A percentile compares a stretch with the other conserved stretches of the same genome.
Conservation (phyloP, 495 filamentous ascomycete species). For the Penicillium daleae region DNA sequence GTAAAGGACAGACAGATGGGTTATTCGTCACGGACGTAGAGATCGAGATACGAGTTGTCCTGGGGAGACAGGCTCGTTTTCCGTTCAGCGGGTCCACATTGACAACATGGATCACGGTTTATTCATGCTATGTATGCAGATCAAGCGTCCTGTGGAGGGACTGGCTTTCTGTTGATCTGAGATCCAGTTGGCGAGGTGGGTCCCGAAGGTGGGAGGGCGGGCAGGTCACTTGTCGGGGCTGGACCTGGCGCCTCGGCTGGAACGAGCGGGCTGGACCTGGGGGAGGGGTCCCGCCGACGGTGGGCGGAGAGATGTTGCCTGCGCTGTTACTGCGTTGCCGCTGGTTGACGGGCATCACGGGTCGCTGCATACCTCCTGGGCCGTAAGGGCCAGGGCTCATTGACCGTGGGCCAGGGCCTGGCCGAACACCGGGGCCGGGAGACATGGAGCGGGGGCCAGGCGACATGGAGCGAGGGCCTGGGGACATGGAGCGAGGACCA, state of each 20-base stretch:
- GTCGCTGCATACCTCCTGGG: constrained; percentile 46
- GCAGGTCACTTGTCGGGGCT: constrained; percentile 38
- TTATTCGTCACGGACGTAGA: constrained; percentile 33
- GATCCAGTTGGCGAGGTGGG: constrained; percentile 23
- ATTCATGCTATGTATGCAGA: constrained; percentile 1
- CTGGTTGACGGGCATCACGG: constrained; percentile 45
- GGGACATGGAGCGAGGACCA: constrained; percentile 26
- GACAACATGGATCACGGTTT: constrained; percentile 11
- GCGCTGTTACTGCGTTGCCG: constrained; percentile 58
- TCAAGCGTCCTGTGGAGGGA: constrained; percentile 19
- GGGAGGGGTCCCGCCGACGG: constrained; percentile 51
- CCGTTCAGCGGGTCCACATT: constrained; percentile 30
- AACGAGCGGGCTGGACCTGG: constrained; percentile 60
- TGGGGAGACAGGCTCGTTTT: constrained; percentile 20
- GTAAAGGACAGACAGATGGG: constrained; percentile 1
- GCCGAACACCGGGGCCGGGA: constrained; percentile 37
- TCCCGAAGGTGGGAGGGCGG: constrained; percentile 30
- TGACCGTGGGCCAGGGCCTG: constrained; percentile 44
- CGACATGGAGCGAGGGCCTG: constrained; percentile 24
- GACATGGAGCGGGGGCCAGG: constrained; percentile 40
- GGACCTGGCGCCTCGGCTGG: constrained; percentile 43
- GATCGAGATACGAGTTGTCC: constrained; percentile 14
- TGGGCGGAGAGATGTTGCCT: constrained; percentile 46
- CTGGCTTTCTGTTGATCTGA: constrained; percentile 39
- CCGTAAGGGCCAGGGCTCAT: constrained; percentile 60